A percentile compares a stretch with the other conserved stretches of the same genome.
phyloP scores from a whole-genome alignment of 371 early-diverging fungal genomes.

The Syncephalastrum racemosum region DNA sequence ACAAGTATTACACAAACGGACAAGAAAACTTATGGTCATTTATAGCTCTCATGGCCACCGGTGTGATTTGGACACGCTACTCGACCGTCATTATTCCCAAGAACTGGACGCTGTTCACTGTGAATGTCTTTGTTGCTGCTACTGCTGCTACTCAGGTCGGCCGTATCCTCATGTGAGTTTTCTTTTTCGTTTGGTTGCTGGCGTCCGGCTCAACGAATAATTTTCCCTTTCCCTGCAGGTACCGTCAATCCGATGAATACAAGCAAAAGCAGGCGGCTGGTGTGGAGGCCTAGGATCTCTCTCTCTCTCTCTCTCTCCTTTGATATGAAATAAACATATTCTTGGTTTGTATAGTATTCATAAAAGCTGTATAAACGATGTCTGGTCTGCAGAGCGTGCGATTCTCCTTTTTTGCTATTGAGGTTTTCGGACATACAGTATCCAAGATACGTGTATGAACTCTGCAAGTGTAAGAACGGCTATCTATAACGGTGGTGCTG shows the following conservation, averaged over 20 bases:
- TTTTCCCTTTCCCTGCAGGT: constrained; percentile 10
- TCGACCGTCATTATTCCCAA: constrained; percentile 90
- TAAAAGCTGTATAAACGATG: background rate
- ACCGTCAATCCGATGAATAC: constrained; percentile 30
- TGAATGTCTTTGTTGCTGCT: constrained; percentile 91
- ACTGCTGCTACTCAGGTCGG: constrained; percentile 85
- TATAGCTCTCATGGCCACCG: constrained; percentile 88
- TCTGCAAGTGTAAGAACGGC: no score
- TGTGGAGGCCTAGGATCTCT: no score
- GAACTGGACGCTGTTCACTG: constrained; percentile 86
- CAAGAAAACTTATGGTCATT: constrained; percentile 9
- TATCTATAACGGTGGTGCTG: no score
- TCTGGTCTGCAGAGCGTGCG: no score
- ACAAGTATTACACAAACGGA: background rate
- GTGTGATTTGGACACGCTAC: constrained; percentile 96
- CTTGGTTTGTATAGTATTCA: constrained; percentile 1
- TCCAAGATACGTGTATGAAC: no score
- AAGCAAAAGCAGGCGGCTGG: constrained; percentile 21
- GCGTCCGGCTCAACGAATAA: background rate
- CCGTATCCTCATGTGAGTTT: constrained; percentile 74
- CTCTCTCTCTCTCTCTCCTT: no score
- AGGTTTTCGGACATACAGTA: no score
- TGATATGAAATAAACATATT: background rate
- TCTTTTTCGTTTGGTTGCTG: background rate
- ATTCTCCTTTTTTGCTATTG: no score